Evolutionary conservation across 352 stramenopile species (phyloP).

Genomic region (Pythium grandisporangium): DNA sequence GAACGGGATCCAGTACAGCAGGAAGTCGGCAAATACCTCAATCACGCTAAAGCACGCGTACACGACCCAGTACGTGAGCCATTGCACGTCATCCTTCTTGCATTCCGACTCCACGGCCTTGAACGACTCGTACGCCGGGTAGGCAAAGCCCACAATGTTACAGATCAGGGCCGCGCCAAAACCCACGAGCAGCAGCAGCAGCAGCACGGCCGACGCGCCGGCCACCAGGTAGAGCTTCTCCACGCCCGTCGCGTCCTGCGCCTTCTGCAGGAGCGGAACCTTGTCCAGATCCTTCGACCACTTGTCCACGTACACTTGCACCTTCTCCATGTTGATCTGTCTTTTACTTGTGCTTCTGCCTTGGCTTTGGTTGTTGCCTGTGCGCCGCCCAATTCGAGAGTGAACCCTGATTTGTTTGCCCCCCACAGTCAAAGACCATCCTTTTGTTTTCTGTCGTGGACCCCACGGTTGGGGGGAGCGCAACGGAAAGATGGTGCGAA

Average conservation of each 20-base stretch:
- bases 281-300: slow-evolving; percentile 82
- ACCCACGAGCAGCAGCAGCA: slow-evolving; percentile 76
- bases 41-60: slow-evolving; percentile 97
- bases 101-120: slow-evolving; percentile 70
- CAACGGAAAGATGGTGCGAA: no score
- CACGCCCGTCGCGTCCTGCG: slow-evolving; percentile 74
- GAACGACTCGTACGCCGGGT: slow-evolving; percentile 79
- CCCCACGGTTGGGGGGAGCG: slow-evolving; percentile 16
- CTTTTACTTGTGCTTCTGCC: neutral
- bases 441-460: slow-evolving; percentile 1
- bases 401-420: slow-evolving; percentile 1
- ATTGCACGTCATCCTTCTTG: slow-evolving; percentile 83
- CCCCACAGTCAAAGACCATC: neutral
- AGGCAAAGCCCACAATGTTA: slow-evolving; percentile 78
- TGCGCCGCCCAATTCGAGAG: slow-evolving; percentile 17
- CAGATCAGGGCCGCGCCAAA: slow-evolving; percentile 82
- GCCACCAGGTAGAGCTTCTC: slow-evolving; percentile 86
- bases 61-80: slow-evolving; percentile 97
- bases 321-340: slow-evolving; percentile 56
- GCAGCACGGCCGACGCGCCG: slow-evolving; percentile 39
- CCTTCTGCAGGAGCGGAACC: slow-evolving; percentile 64
- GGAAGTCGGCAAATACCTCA: slow-evolving; percentile 94
- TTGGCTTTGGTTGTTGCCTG: slow-evolving; percentile 8
- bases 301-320: slow-evolving; percentile 82
- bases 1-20: slow-evolving; percentile 97